phyloP scores from a whole-genome alignment of 805 yeast genomes.

The Candida dajiaensis region DNA sequence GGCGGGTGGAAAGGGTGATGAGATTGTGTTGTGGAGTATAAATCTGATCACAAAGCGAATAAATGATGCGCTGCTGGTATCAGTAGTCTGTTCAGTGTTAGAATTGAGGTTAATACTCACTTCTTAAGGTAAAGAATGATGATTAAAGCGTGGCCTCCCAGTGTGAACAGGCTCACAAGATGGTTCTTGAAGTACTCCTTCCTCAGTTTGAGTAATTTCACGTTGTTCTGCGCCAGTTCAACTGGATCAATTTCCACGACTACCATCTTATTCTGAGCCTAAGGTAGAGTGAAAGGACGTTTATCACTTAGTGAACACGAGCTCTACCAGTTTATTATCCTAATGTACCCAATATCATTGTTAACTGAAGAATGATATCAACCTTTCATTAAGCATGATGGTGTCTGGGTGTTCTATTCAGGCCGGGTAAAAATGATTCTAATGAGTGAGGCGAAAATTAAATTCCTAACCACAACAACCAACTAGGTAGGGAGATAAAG shows the following conservation, averaged over 20 bases:
- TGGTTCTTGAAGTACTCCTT: conserved; percentile 15
- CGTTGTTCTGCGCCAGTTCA: conserved; percentile 13
- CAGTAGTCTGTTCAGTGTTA: neutral
- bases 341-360: too few relatives aligned
- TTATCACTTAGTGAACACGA: too few relatives aligned
- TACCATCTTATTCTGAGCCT: neutral
- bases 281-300: too few relatives aligned
- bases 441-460: too few relatives aligned
- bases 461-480: neutral
- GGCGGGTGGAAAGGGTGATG: conserved; percentile 37
- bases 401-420: neutral
- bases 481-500: neutral
- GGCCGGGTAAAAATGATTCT: neutral
- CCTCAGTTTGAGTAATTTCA: conserved; percentile 14
- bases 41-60: conserved; percentile 27
- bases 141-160: conserved; percentile 19
- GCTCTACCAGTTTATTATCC: too few relatives aligned
- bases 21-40: conserved; percentile 31
- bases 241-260: conserved; percentile 1
- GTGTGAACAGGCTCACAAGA: conserved; percentile 10
- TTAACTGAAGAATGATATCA: too few relatives aligned
- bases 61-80: conserved; percentile 17
- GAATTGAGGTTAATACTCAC: conserved; percentile 8
- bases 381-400: neutral
- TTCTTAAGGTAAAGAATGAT: conserved; percentile 19